These are phyloP conservation scores for Diplodia seriata DNA, from an alignment of 2,329 filamentous ascomycete genomes.

Conservation along the genomic window DNA sequence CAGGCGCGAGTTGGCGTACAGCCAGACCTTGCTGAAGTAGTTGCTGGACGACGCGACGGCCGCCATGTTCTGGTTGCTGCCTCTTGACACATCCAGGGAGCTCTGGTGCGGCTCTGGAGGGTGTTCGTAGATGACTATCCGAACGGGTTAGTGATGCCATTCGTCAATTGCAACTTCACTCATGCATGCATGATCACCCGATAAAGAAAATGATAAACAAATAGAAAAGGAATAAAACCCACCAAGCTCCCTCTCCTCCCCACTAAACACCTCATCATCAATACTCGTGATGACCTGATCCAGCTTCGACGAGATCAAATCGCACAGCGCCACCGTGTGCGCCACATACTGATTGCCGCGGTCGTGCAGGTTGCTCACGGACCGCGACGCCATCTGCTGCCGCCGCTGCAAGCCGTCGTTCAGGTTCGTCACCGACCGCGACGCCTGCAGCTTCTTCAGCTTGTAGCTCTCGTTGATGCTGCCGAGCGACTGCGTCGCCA, in stretches of 20 bases:
- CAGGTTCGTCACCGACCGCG: conserved; percentile 21
- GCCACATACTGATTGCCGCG: conserved; percentile 48
- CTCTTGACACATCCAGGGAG: conserved; percentile 13
- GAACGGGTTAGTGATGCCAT: conserved; percentile 3
- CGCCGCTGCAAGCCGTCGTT: conserved; percentile 18
- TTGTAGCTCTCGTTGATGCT: conserved; percentile 28
- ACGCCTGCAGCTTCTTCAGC: conserved; percentile 21
- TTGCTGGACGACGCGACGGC: conserved; percentile 45
- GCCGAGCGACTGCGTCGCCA: conserved; percentile 27
- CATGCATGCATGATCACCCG: too few relatives aligned
- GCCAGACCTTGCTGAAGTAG: conserved; percentile 77
- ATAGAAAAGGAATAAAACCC: conserved; percentile 38
- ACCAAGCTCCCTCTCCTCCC: conserved; percentile 59
- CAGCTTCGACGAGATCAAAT: conserved; percentile 68
- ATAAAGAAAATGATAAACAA: background rate
- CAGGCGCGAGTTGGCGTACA: conserved; percentile 78
- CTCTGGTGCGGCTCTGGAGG: conserved; percentile 15
- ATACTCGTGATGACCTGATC: conserved; percentile 75
- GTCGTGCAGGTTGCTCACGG: conserved; percentile 23
- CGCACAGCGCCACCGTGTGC: conserved; percentile 57
- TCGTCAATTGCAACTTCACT: background rate
- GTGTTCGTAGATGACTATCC: conserved; percentile 30
- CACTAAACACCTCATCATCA: conserved; percentile 66
- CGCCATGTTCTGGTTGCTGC: conserved; percentile 14
- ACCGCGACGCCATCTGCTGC: conserved; percentile 22